Evolutionary conservation across 2,329 filamentous ascomycete species (phyloP), one percentile per base, ranked within the genome.

Genomic region (Davidsoniella virescens): DNA sequence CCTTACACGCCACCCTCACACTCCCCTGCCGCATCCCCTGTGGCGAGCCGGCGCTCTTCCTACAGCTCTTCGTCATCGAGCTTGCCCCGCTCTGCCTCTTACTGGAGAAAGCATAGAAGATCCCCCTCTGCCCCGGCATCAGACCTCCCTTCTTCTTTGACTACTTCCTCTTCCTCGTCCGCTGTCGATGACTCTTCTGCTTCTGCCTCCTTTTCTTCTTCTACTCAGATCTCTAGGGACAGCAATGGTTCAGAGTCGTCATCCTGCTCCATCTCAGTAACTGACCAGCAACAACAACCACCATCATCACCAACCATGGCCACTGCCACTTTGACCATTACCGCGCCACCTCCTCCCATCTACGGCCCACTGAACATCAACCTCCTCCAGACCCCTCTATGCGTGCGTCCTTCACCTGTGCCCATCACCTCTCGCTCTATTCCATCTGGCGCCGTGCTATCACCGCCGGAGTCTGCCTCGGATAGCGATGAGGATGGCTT

Each of bases 1-100:
- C 85, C 85, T 78, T 92, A 92, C 71, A 92, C 85, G 65, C 84
- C 85, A 54, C 85, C 85, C 55, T 77, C 80, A 59, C 75, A 76
- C 61, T 80, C 78, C 54, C 76, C 78, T 60, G 70, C 76, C 57
- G 70, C 73, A 54, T 79, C 78, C 59, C 68, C 70, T 57, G 61
- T 63, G 56, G 80, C 75, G 61, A 74, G 78, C 55, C 71, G 76
- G 54, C 69, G 76, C 14, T 81, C 78, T 14, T 65, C 77, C 52
- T 69, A 73, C 55, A 63, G 65, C 51, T 64, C 65, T 45, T 63
- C 68, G 41, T 68, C 73, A 59, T 74, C 76, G 12, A 64, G 67
- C 23, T 66, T 82, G 25, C 79, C 80, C 16, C 71, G 77, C 52
- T 84, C 79, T 14, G 68, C 79, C 16, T 81, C 79, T 1, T 84